These are phyloP conservation scores for Cyclotella sp. DNA, from an alignment of 108 stramenopile genomes.

Conservation along the genomic window DNA sequence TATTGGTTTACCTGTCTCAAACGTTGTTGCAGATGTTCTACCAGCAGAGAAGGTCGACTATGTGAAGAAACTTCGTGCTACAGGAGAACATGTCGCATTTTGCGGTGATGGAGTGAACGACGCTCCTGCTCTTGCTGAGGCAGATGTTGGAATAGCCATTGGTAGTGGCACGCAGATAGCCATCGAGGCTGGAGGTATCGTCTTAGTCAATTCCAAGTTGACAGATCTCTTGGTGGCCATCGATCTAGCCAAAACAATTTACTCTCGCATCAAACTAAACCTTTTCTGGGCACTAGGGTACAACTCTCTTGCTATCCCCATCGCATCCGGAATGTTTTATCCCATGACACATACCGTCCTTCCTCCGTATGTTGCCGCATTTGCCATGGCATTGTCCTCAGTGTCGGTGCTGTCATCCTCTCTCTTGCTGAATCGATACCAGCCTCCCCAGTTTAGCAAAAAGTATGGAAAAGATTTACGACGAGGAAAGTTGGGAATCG, in stretches of 20 bases:
- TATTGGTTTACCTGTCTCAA: conserved; percentile 69
- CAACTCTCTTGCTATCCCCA: conserved; percentile 85
- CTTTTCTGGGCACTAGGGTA: conserved; percentile 87
- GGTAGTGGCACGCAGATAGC: conserved; percentile 91
- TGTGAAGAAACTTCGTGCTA: conserved; percentile 70
- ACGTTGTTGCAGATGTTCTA: conserved; percentile 89
- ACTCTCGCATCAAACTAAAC: conserved; percentile 80
- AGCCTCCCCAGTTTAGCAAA: conserved; percentile 52
- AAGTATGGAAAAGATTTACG: conserved; percentile 53
- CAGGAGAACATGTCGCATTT: conserved; percentile 84
- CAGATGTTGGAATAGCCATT: conserved; percentile 91
- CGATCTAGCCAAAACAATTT: conserved; percentile 75
- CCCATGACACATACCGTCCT: conserved; percentile 64
- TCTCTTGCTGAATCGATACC: conserved; percentile 54
- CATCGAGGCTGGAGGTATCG: conserved; percentile 86
- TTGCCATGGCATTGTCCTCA: conserved; percentile 81
- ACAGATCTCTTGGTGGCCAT: conserved; percentile 77
- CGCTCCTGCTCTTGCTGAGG: conserved; percentile 75
- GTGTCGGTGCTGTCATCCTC: conserved; percentile 66
- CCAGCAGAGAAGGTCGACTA: conserved; percentile 83
- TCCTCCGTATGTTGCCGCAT: conserved; percentile 80
- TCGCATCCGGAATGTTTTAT: conserved; percentile 88
- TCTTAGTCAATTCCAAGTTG: conserved; percentile 79
- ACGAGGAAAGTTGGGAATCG: conserved; percentile 51
- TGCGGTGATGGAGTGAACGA: conserved; percentile 90